Evolutionary conservation across 306 rosid species (phyloP), one percentile per base, ranked within the genome.

Genomic region (Luffa acutangula): DNA sequence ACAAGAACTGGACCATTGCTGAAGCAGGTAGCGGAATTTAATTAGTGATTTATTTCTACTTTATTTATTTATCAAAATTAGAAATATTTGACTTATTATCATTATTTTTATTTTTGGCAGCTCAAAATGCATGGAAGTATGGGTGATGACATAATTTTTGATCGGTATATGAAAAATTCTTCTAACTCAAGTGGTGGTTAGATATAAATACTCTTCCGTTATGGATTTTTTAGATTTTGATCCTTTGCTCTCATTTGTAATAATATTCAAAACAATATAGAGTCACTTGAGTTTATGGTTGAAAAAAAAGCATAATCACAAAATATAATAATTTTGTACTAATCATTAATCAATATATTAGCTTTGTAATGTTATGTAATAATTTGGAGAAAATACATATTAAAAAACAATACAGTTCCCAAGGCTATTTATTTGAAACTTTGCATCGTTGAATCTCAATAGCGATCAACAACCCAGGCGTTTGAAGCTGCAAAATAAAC

Each of bases 1-100:
- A 94, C 18, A 87, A 89, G 77, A 80, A 82, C 20, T 94, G 96
- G 98, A 75, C 83, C 56, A 75, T 92, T 56, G 87, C 96, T 13
- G 78, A 46, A 41, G 80, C 85, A 87, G 97, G 97, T 90, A 81
- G 36, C 34, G 11, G 21, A 58, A 53, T 53, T 15, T 17, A 17
- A 53, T 18, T 46, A 46, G 12, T 46, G 52, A 46, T 46, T 52
- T 52, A 52, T 49, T 12, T 49, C 0, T 15, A 52, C 2, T 59
- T 34, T 59, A 59, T 9, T 21, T 34, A 31, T 63, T 21, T 36
- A 7, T 7, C 3, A 14, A 65, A 15, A 67, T 41, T 67, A 10
- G 2, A n/a, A 41, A 67, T 10, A 45, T 71, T 25, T 45, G 5
- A 71, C 56, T 9, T 5, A 45, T 21, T 1, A 21, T 10, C 7